Conservation (phyloP, 2,329 filamentous ascomycete species). For the Chaetomium sp. region DNA sequence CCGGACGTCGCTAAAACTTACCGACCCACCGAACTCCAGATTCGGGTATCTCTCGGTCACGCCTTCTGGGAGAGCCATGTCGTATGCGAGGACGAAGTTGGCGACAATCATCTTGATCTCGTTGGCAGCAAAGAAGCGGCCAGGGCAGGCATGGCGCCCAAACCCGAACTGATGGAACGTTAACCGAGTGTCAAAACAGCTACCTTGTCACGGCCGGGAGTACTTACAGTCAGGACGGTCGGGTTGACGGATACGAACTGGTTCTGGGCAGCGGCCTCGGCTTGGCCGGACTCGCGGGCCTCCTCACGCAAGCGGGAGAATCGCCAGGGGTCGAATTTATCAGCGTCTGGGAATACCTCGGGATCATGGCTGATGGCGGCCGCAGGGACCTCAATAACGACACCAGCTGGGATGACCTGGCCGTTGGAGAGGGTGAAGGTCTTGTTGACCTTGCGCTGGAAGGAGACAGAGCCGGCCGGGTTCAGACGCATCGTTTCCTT, state of each 20-base stretch:
- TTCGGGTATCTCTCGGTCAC: conserved; percentile 36
- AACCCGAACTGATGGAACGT: conserved; percentile 40
- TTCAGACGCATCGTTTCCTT: conserved; percentile 40
- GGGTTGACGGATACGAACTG: conserved; percentile 46
- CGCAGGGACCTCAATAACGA: conserved; percentile 47
- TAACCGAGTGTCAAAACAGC: not conserved
- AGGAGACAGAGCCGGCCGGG: conserved; percentile 43
- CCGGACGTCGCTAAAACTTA: conserved; percentile 15
- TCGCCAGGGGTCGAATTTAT: conserved; percentile 45
- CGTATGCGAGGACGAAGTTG: conserved; percentile 37
- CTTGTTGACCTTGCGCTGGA: conserved; percentile 53
- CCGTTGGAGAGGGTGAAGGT: conserved; percentile 57
- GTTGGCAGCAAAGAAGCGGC: conserved; percentile 44
- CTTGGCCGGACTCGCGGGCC: conserved; percentile 33
- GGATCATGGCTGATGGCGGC: conserved; percentile 44
- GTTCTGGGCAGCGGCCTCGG: conserved; percentile 40
- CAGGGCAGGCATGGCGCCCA: conserved; percentile 46
- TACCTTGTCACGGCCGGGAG: not conserved
- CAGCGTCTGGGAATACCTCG: conserved; percentile 41
- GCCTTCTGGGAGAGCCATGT: conserved; percentile 36
- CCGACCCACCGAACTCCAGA: conserved; percentile 29
- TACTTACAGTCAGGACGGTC: conserved; percentile 35
- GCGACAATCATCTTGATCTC: conserved; percentile 44
- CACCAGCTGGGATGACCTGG: conserved; percentile 50
- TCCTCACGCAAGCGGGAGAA: conserved; percentile 43